These are phyloP conservation scores for Botrytis hyacinthi DNA, from an alignment of 2,329 filamentous ascomycete species.

Conservation along the genomic window DNA sequence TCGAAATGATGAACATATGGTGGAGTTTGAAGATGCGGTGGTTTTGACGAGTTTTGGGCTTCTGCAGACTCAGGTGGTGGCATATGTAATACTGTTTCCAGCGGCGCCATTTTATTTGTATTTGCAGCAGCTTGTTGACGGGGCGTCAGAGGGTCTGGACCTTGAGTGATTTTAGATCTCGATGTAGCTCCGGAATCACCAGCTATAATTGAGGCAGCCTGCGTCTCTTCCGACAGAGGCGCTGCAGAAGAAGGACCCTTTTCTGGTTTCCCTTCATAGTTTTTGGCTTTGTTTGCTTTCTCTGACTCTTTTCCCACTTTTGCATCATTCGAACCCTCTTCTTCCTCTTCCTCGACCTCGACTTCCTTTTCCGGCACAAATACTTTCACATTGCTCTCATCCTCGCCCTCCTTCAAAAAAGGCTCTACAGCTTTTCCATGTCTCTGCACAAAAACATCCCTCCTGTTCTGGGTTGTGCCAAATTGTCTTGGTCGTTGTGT, in stretches of 20 bases:
- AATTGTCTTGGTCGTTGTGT: slow-evolving; percentile 38
- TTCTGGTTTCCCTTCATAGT: slow-evolving; percentile 14
- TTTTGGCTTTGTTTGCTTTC: background rate
- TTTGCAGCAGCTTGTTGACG: slow-evolving; percentile 38
- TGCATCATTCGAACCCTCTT: slow-evolving; percentile 4
- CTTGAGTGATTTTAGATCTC: slow-evolving; percentile 12
- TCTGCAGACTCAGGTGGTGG: slow-evolving; percentile 43
- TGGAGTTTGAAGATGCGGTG: slow-evolving; percentile 68
- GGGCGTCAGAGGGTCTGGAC: slow-evolving; percentile 19
- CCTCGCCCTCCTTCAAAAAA: slow-evolving; percentile 39
- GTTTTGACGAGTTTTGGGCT: slow-evolving; percentile 45
- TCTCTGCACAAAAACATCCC: slow-evolving; percentile 51
- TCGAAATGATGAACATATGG: slow-evolving; percentile 96
- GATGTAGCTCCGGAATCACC: slow-evolving; percentile 25
- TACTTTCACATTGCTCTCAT: slow-evolving; percentile 27
- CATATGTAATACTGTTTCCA: slow-evolving; percentile 53
- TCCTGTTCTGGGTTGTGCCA: slow-evolving; percentile 41
- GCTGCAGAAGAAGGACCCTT: slow-evolving; percentile 25
- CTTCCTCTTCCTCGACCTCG: slow-evolving; percentile 22
- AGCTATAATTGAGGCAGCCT: slow-evolving; percentile 30
- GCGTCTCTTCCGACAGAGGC: slow-evolving; percentile 34
- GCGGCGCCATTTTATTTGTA: slow-evolving; percentile 42
- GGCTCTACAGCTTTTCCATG: slow-evolving; percentile 63
- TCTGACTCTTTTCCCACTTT: slow-evolving; percentile 18
- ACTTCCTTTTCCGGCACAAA: slow-evolving; percentile 23